Conservation (phyloP, 352 stramenopile genomes). For the Nothophytophthora sp. region DNA sequence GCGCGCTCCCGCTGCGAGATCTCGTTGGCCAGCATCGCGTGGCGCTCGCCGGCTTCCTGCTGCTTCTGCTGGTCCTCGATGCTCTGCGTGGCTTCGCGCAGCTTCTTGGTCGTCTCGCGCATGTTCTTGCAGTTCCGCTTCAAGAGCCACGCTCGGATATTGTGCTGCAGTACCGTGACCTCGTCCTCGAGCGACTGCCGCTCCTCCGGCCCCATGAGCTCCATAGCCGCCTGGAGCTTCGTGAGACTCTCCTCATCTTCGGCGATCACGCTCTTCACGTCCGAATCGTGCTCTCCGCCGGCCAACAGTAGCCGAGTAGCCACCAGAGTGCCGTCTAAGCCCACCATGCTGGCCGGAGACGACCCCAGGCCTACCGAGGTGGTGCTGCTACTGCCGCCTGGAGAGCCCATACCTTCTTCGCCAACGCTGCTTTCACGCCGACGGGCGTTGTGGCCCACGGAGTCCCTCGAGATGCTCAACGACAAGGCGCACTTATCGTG, state of each 20-base stretch:
- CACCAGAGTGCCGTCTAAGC: constrained; percentile 24
- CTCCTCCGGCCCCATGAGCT: constrained; percentile 87
- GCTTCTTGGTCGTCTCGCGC: constrained; percentile 81
- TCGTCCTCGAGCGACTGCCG: constrained; percentile 86
- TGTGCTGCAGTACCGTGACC: constrained; percentile 84
- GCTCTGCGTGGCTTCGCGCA: constrained; percentile 72
- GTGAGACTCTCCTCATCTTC: constrained; percentile 75
- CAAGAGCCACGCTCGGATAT: constrained; percentile 86
- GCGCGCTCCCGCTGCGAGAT: constrained; percentile 67
- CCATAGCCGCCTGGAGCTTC: constrained; percentile 82
- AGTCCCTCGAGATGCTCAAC: constrained; percentile 76
- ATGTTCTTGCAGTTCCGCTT: constrained; percentile 89
- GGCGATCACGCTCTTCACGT: constrained; percentile 85
- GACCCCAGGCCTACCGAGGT: constrained; percentile 25
- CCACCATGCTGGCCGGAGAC: constrained; percentile 27
- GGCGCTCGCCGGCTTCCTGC: constrained; percentile 24
- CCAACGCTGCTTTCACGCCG: constrained; percentile 60
- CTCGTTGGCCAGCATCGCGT: constrained; percentile 17
- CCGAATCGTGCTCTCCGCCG: constrained; percentile 56
- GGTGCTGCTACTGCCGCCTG: constrained; percentile 24
- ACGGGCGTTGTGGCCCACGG: constrained; percentile 22
- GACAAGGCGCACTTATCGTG: constrained; percentile 88
- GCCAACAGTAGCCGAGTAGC: constrained; percentile 25
- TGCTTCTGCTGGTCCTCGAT: constrained; percentile 64
- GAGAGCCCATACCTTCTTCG: constrained; percentile 39